Conservation (phyloP, 306 rosid species). For the Hippophae tibetana region DNA sequence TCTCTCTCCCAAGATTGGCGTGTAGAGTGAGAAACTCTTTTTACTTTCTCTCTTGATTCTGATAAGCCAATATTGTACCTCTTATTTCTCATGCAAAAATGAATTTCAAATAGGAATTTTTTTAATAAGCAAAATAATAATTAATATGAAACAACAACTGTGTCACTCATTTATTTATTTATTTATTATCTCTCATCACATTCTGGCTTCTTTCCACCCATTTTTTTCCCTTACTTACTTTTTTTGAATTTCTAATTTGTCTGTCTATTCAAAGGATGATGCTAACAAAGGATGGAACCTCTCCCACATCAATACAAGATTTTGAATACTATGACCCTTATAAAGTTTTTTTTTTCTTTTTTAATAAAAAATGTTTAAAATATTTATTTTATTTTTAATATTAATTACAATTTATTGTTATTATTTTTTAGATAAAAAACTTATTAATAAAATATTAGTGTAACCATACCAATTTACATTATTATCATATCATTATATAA, state of each 20-base stretch:
- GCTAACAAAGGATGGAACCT: constrained; percentile 32
- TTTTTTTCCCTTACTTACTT: constrained; percentile 45
- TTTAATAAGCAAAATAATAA: neutral
- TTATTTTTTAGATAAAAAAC: no score
- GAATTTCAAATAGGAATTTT: constrained; percentile 18
- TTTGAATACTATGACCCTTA: constrained; percentile 31
- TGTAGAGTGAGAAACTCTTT: constrained; percentile 25
- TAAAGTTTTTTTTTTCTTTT: neutral
- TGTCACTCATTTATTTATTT: no score
- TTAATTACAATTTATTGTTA: no score
- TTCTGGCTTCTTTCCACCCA: constrained; percentile 21
- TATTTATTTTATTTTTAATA: no score
- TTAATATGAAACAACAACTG: neutral
- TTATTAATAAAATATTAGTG: no score
- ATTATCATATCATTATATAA: no score
- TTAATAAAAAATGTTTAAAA: no score
- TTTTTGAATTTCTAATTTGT: constrained; percentile 59
- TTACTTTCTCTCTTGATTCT: constrained; percentile 11
- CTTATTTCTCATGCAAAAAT: constrained; percentile 3
- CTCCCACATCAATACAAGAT: constrained; percentile 10
- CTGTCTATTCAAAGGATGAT: constrained; percentile 64
- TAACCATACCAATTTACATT: no score
- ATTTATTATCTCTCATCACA: constrained; percentile 12
- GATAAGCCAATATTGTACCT: constrained; percentile 11
- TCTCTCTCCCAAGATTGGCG: constrained; percentile 68